Evolutionary conservation across 208 protist species (phyloP).

Genomic region (Crithidia thermophila): DNA sequence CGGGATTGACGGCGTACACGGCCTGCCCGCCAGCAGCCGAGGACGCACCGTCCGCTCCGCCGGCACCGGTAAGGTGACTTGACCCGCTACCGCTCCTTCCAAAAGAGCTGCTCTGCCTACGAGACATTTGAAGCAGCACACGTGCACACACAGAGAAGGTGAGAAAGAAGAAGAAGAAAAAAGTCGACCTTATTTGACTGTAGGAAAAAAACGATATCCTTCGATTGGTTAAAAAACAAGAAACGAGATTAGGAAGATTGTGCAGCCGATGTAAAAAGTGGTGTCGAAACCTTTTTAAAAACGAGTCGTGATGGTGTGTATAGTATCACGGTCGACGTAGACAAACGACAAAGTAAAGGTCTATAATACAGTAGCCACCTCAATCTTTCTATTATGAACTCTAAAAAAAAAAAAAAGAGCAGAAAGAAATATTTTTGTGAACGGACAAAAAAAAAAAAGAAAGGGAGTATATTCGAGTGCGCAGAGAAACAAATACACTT

Average conservation of each 20-base stretch:
- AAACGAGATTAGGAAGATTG: neutral
- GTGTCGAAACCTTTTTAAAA: neutral
- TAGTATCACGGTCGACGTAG: too few species aligned
- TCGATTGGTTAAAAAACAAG: constrained; percentile 5
- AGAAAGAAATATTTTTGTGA: constrained; percentile 14
- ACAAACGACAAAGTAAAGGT: too few species aligned
- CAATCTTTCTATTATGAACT: neutral
- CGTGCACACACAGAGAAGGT: neutral
- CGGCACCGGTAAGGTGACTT: constrained; percentile 13
- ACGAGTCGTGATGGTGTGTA: too few species aligned
- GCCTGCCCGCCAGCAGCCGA: constrained; percentile 39
- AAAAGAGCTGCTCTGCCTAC: constrained; percentile 31
- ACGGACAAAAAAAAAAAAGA: constrained; percentile 11
- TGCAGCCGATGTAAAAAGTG: neutral
- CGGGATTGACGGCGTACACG: constrained; percentile 81
- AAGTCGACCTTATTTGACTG: too few species aligned
- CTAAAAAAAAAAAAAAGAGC: constrained; percentile 13
- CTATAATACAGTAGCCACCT: constrained; percentile 3
- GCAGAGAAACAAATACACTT: too few species aligned
- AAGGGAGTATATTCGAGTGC: neutral
- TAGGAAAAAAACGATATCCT: too few species aligned
- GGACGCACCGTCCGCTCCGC: constrained; percentile 19
- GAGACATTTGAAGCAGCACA: constrained; percentile 16
- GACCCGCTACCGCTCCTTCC: constrained; percentile 27
- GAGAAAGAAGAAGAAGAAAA: neutral